phyloP scores from a whole-genome alignment of 2,329 filamentous ascomycete genomes.

The Colletotrichum destructivum region DNA sequence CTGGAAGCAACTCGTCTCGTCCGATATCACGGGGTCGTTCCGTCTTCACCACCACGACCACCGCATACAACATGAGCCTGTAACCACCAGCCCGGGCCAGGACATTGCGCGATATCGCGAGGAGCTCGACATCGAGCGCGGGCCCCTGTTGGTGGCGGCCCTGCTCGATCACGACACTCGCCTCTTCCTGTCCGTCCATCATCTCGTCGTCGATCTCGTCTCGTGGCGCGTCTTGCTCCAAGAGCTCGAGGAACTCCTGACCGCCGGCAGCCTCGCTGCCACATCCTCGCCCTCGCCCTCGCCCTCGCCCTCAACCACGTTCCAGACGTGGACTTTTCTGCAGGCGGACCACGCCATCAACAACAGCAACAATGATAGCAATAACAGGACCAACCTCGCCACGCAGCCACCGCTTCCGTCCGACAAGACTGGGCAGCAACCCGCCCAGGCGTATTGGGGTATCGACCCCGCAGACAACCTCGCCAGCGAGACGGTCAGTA shows the following conservation, averaged over 20 bases:
- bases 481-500: constrained; percentile 44
- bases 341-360: constrained; percentile 52
- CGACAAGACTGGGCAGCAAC: constrained; percentile 30
- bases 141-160: constrained; percentile 41
- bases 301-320: constrained; percentile 46
- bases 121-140: constrained; percentile 29
- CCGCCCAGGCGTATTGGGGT: constrained; percentile 43
- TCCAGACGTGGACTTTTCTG: constrained; percentile 55
- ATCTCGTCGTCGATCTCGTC: constrained; percentile 60
- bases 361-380: background rate
- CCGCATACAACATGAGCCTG: background rate
- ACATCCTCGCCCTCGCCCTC: constrained; percentile 4
- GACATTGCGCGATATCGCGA: constrained; percentile 22
- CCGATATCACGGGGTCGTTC: background rate
- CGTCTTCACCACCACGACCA: background rate
- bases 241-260: constrained; percentile 54
- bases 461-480: constrained; percentile 45
- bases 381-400: background rate
- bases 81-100: background rate
- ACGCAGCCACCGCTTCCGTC: constrained; percentile 28
- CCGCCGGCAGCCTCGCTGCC: background rate
- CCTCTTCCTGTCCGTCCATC: constrained; percentile 53
- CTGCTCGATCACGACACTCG: constrained; percentile 44
- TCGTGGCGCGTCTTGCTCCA: constrained; percentile 61
- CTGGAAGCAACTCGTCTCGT: constrained; percentile 7